Percentiles rank a stretch among this genome's conserved stretches.
Conservation (phyloP, 2,329 filamentous ascomycete genomes). For the Alternaria incomplexa region DNA sequence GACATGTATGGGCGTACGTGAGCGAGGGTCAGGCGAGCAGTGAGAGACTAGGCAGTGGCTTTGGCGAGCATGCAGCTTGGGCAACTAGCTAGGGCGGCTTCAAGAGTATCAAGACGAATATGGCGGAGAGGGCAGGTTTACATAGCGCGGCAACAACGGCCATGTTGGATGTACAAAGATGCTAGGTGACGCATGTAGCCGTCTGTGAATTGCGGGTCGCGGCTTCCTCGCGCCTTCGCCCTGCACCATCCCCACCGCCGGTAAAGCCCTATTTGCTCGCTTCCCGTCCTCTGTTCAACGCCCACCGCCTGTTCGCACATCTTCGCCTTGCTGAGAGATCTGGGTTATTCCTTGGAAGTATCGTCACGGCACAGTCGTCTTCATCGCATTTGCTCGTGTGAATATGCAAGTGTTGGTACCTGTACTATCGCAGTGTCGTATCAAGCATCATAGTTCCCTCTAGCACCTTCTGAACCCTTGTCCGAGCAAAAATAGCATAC, state of each 20-base stretch:
- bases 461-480: background rate
- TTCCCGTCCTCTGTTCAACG: slow-evolving; percentile 1
- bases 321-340: background rate
- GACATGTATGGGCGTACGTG: slow-evolving; percentile 23
- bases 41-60: slow-evolving; percentile 8
- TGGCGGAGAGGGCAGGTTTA: slow-evolving; percentile 5
- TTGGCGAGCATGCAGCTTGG: slow-evolving; percentile 2
- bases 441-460: background rate
- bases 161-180: slow-evolving; percentile 15
- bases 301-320: slow-evolving; percentile 16
- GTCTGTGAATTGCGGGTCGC: slow-evolving; percentile 12
- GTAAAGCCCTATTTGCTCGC: slow-evolving; percentile 11
- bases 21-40: slow-evolving; percentile 17
- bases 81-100: slow-evolving; percentile 5
- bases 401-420: background rate
- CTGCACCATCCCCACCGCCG: slow-evolving; percentile 3
- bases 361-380: background rate
- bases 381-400: background rate
- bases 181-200: slow-evolving; percentile 18
- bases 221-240: slow-evolving; percentile 6
- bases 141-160: slow-evolving; percentile 10
- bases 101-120: background rate
- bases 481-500: background rate
- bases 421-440: background rate
- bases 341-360: background rate